Evolutionary conservation across 2,329 filamentous ascomycete species (phyloP).

Genomic region (Pseudocercospora musae): DNA sequence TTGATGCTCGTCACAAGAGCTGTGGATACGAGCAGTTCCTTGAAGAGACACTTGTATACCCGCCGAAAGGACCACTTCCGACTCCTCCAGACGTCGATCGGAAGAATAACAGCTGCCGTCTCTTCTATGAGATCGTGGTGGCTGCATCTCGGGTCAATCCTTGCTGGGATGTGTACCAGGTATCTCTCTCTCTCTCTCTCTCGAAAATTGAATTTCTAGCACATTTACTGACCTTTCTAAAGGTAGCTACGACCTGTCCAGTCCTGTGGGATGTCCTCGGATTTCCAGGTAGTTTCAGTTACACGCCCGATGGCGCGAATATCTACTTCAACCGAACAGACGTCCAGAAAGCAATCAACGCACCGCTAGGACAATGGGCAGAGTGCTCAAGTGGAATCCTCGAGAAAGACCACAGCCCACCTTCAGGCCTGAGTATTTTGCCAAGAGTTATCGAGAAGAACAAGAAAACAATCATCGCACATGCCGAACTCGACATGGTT

Average conservation of each 20-base stretch:
- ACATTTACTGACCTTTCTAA: not conserved
- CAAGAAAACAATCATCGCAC: conserved; percentile 69
- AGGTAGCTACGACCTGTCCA: conserved; percentile 67
- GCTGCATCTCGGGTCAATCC: conserved; percentile 63
- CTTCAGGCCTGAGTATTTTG: conserved; percentile 57
- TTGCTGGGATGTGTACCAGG: conserved; percentile 73
- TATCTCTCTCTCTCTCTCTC: not conserved
- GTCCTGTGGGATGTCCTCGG: conserved; percentile 65
- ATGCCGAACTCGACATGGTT: conserved; percentile 68
- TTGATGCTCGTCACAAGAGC: conserved; percentile 49
- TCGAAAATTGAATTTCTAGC: not conserved
- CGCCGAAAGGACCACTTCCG: conserved; percentile 61
- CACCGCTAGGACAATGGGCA: conserved; percentile 62
- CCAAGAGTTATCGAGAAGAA: conserved; percentile 71
- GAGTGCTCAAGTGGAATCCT: conserved; percentile 54
- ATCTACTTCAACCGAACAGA: conserved; percentile 46
- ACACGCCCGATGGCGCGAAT: conserved; percentile 58
- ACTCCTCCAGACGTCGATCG: conserved; percentile 46
- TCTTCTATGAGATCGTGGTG: conserved; percentile 49
- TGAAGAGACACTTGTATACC: conserved; percentile 63
- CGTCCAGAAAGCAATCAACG: conserved; percentile 40
- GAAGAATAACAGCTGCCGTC: conserved; percentile 49
- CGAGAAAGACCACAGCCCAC: conserved; percentile 52
- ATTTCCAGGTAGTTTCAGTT: conserved; percentile 63
- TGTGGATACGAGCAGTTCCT: conserved; percentile 64